Percentiles rank a stretch among this genome's conserved stretches.
phyloP scores from a whole-genome alignment of 805 yeast genomes.

The Yamadazyma phyllophila region DNA sequence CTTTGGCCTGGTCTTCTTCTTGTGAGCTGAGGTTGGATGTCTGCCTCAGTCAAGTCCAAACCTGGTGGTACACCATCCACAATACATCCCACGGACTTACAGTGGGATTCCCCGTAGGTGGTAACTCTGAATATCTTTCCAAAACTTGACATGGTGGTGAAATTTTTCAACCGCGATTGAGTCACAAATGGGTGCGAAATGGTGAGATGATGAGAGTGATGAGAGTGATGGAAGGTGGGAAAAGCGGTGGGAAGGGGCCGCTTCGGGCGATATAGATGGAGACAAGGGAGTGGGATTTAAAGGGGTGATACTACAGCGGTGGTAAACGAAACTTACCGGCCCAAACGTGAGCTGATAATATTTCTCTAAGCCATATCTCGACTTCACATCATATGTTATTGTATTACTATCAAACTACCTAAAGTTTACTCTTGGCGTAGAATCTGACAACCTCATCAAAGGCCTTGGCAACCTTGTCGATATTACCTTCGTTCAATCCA shows the following conservation, averaged over 20 bases:
- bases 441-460: conserved; percentile 71
- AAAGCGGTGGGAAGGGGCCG: no score
- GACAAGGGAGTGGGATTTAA: no score
- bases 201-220: neutral
- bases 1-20: conserved; percentile 98
- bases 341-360: no score
- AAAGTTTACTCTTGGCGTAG: conserved; percentile 24
- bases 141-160: conserved; percentile 36
- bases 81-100: conserved; percentile 96
- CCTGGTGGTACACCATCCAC: conserved; percentile 99
- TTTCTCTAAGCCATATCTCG: no score
- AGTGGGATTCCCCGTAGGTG: conserved; percentile 97
- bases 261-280: no score
- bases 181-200: conserved; percentile 2
- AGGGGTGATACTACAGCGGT: no score
- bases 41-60: conserved; percentile 75
- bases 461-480: conserved; percentile 73
- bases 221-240: no score
- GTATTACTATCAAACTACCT: neutral
- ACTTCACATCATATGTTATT: neutral
- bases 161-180: conserved; percentile 4
- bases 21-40: conserved; percentile 92
- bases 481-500: conserved; percentile 80
- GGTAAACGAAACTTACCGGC: no score
- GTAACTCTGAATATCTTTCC: conserved; percentile 62